Evolutionary conservation across 2,329 filamentous ascomycete species (phyloP), one percentile per base, ranked within the genome.

Genomic region (Nemania serpens): DNA sequence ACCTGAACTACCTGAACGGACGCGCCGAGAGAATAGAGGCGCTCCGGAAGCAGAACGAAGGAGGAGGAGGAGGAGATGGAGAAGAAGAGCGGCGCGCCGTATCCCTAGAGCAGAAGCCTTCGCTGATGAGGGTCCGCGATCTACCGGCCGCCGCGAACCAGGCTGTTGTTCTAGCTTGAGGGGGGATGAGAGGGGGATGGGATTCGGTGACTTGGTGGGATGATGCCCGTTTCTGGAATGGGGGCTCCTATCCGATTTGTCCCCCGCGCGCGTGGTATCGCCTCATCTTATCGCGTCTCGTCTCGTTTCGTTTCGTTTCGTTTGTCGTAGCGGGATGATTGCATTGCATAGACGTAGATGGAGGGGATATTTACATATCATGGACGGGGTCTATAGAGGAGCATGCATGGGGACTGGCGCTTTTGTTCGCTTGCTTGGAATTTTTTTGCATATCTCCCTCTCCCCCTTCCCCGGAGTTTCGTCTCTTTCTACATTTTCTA

Each of bases 1-100:
- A 97, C 80, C 72, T 97, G 68, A 91, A 88, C 68, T 90, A 87
- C 75, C 75, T 96, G 70, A 96, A 96, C 70, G 83, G 89, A 70
- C 79, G 80, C 63, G 91, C 91, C 1, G 91, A 92, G 74, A 79
- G 79, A 50, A 78, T 81, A 67, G 83, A 85, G 64, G 78, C 65
- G 36, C 47, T 58, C 11, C 47, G 46, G n/a, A 55, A 12, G 4
- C 36, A 39, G 36, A 12, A 39, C 25, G 25, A 29, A 29, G 25
- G 25, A 29, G 25, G 7, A 39, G 11, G 11, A 39, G 36, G 11
- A 39, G 11, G 25, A 39, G 36, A 39, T 5, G 11, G 25, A 39
- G 36, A 39, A 39, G 11, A 39, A 39, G 5, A 39, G 15, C 25
- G 25, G 25, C 25, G 7, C 25, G 7, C 25, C 25, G 25, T 29